Conservation (phyloP, 2,329 filamentous ascomycete species). For the Pestalotiopsis sp. region DNA sequence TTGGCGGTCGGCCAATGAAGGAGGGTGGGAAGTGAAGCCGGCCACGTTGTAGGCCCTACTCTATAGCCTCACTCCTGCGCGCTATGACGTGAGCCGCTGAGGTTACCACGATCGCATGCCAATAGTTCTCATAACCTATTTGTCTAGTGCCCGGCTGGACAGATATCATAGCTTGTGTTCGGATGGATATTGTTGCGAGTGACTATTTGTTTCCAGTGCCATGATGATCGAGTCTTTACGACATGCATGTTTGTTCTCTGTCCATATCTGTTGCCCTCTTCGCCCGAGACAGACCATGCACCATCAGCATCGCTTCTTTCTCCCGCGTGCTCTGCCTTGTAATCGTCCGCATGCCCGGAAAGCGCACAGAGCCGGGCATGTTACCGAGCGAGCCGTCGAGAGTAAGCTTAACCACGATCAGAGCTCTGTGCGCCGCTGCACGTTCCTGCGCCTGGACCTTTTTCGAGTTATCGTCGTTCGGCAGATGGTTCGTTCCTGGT, state of each 20-base stretch:
- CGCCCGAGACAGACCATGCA: too few relatives aligned
- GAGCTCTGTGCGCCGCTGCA: background rate
- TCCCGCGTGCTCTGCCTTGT: background rate
- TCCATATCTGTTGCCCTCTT: too few relatives aligned
- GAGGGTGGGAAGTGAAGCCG: background rate
- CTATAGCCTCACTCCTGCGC: background rate
- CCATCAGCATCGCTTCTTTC: too few relatives aligned
- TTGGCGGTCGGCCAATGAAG: background rate
- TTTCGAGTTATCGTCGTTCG: background rate
- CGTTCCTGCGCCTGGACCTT: background rate
- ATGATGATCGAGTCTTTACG: too few relatives aligned
- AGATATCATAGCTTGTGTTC: background rate
- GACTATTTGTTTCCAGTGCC: too few relatives aligned
- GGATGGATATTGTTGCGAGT: too few relatives aligned
- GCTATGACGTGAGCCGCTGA: background rate
- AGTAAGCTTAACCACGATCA: background rate
- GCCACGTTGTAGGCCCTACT: background rate
- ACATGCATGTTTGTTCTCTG: too few relatives aligned
- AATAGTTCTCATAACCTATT: background rate
- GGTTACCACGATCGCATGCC: background rate
- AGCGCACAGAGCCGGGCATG: too few relatives aligned
- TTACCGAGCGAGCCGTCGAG: background rate
- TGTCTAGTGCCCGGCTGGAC: background rate
- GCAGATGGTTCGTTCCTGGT: too few relatives aligned
- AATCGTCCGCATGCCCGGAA: background rate